These are phyloP conservation scores for Elaeis guineensis DNA, from an alignment of 176 grass and related monocot genomes.

Conservation along the genomic window DNA sequence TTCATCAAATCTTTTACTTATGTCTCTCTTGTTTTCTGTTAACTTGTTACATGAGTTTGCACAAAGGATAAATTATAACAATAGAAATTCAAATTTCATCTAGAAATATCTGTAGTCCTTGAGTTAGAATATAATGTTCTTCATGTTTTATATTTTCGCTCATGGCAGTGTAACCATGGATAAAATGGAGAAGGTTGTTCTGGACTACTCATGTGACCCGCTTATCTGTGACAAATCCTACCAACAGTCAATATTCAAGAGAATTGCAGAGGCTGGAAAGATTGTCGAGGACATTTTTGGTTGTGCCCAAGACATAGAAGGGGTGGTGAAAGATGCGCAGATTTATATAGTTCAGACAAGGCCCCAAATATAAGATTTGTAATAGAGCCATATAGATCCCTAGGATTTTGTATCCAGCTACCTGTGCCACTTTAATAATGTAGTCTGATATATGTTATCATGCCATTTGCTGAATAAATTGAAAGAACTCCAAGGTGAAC, in stretches of 20 bases:
- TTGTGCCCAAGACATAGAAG: constrained; percentile 16
- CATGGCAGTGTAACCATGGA: constrained; percentile 6
- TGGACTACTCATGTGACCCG: constrained; percentile 8
- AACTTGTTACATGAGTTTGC: too few species aligned
- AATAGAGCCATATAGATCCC: too few species aligned
- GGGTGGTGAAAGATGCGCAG: constrained; percentile 10
- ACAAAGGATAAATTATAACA: too few species aligned
- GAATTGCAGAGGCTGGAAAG: constrained; percentile 14
- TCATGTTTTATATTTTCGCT: not conserved
- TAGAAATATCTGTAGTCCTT: too few species aligned
- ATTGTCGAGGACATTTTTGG: constrained; percentile 2
- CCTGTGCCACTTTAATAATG: too few species aligned
- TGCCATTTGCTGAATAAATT: too few species aligned
- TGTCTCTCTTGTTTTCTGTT: too few species aligned
- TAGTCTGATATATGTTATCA: too few species aligned
- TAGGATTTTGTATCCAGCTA: too few species aligned
- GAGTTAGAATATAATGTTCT: too few species aligned
- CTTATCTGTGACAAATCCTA: constrained; percentile 8
- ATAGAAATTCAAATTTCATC: too few species aligned
- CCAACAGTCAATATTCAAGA: constrained; percentile 6
- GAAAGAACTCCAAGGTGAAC: too few species aligned
- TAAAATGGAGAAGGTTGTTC: constrained; percentile 5
- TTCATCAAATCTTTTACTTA: not conserved
- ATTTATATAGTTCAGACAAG: constrained; percentile 18
- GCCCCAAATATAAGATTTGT: constrained; percentile 5